A percentile compares a stretch with the other conserved stretches of the same genome.
phyloP scores from a whole-genome alignment of 257 asterid species.

The Verbena officinalis region DNA sequence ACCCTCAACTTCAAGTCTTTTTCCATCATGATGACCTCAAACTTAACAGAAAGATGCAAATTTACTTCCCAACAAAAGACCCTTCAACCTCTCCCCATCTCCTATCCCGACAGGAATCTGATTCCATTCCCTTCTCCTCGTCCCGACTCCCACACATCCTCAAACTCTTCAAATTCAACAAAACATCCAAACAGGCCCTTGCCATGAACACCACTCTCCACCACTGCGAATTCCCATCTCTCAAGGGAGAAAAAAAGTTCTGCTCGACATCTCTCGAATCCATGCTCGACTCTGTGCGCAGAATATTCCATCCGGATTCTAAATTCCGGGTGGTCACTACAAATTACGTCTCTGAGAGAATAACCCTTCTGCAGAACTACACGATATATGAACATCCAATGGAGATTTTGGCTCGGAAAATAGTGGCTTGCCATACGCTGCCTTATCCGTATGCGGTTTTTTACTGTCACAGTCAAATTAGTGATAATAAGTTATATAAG shows the following conservation, averaged over 20 bases:
- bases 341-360: constrained; percentile 33
- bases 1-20: constrained; percentile 65
- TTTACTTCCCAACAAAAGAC: constrained; percentile 59
- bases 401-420: constrained; percentile 37
- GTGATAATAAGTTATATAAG: constrained; percentile 56
- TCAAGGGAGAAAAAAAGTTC: constrained; percentile 67
- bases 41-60: constrained; percentile 46
- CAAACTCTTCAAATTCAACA: constrained; percentile 45
- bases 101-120: constrained; percentile 61
- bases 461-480: constrained; percentile 71
- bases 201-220: constrained; percentile 63
- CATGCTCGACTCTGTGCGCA: constrained; percentile 56
- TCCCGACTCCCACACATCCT: constrained; percentile 50
- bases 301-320: constrained; percentile 36
- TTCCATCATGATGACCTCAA: constrained; percentile 51
- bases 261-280: constrained; percentile 77
- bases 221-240: constrained; percentile 69
- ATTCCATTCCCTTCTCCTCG: constrained; percentile 68
- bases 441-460: constrained; percentile 88
- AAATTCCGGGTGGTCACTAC: constrained; percentile 53
- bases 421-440: constrained; percentile 68
- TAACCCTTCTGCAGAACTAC: constrained; percentile 57
- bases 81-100: constrained; percentile 62
- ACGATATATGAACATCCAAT: constrained; percentile 42
- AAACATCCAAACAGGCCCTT: constrained; percentile 59